Evolutionary conservation across 2,329 filamentous ascomycete species (phyloP), one percentile per base, ranked within the genome.

Genomic region (Stylonectria norvegica): DNA sequence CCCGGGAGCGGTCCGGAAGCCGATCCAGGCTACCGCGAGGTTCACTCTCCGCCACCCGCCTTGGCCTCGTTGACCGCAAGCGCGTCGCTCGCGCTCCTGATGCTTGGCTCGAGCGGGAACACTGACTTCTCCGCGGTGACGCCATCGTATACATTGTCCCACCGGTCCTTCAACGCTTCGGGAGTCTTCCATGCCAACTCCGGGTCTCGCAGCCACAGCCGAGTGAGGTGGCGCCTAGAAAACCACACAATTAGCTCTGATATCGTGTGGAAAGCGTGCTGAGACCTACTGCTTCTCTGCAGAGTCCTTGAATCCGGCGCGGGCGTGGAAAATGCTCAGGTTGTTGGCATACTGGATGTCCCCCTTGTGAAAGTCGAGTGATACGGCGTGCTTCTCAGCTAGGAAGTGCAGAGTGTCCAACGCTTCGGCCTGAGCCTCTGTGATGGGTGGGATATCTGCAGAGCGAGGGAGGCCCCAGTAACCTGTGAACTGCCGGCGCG

Each of bases 281-380:
- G 20, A 5, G 3, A 62, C 70, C 60, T 56, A 73, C 70, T 65
- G 61, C 41, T 72, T 68, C 29, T 68, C 64, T 0, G 52, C 50
- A 0, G 64, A 66, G 40, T 76, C 69, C 0, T 50, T 61, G 44
- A 78, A 79, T 0, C 65, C 70, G 11, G 70, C 72, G 3, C 76
- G 64, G 0, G 72, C 69, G 43, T 80, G 76, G 30, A 79, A 70
- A 3, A 79, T 52, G 29, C 69, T 70, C 25, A 78, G 52, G 50
- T 79, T 79, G 47, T 79, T 79, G 19, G 72, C 66, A 40, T 70
- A 79, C 43, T 75, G 71, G 10, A 79, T 70, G 48, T 79, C 75
- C 1, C 74, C 74, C 42, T 67, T 67, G 28, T 69, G 64, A 33
- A 76, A 73, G 41, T 70, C 59, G 12, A 73, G 67, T 3, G 68